Conservation (phyloP, 2,329 filamentous ascomycete species). For the Penicillium aurantiogriseum region DNA sequence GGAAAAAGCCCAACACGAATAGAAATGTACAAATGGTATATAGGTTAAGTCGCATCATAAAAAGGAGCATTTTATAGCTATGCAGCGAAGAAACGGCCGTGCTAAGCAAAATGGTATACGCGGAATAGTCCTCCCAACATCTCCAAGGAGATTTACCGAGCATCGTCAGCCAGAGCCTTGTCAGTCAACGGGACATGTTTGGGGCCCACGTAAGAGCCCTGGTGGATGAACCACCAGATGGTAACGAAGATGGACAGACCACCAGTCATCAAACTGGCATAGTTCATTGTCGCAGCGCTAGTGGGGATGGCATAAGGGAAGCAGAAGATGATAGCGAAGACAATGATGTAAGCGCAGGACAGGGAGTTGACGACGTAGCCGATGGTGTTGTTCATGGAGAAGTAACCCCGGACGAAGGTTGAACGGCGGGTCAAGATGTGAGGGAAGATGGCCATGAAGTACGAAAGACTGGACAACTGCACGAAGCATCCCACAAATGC, state of each 20-base stretch:
- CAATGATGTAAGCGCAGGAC: slow-evolving; percentile 53
- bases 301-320: slow-evolving; percentile 54
- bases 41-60: slow-evolving; percentile 14
- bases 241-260: slow-evolving; percentile 52
- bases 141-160: slow-evolving; percentile 19
- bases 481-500: slow-evolving; percentile 60
- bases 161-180: slow-evolving; percentile 33
- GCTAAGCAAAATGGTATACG: slow-evolving; percentile 19
- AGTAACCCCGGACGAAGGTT: slow-evolving; percentile 54
- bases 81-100: slow-evolving; percentile 12
- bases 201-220: slow-evolving; percentile 37
- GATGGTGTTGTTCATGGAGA: slow-evolving; percentile 52
- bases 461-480: slow-evolving; percentile 56
- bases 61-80: slow-evolving; percentile 10
- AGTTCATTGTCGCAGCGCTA: slow-evolving; percentile 53
- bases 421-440: slow-evolving; percentile 53
- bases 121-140: slow-evolving; percentile 8
- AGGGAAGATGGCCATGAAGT: slow-evolving; percentile 53
- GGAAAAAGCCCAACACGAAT: slow-evolving; percentile 6
- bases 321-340: slow-evolving; percentile 61
- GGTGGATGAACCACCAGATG: slow-evolving; percentile 46
- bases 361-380: slow-evolving; percentile 52
- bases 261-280: slow-evolving; percentile 53
- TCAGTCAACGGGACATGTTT: slow-evolving; percentile 38
- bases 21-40: slow-evolving; percentile 12